Base-by-base conservation (phyloP, 2,329 filamentous ascomycete genomes). In the Colletotrichum kahawae region DNA sequence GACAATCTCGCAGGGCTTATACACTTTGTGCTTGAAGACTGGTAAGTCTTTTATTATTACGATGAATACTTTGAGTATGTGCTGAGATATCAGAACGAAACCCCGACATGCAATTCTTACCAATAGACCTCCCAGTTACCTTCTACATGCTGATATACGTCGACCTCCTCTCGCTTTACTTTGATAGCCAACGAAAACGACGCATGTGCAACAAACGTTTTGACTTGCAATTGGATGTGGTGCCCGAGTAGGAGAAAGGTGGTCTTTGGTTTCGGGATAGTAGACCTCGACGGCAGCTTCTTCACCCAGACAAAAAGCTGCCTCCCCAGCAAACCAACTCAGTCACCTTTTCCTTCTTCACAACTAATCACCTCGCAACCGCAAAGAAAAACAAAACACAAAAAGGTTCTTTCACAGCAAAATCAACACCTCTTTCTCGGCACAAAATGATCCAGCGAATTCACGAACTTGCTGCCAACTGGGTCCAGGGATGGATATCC, bases 181-280 rank as follows among this genome's bases (percentile, higher is more conserved):
- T 21, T 21, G 21, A 43, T 0, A 43, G 18, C 38, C 38, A 43
- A 43, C 0, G 38, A 43, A 18, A 43, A 43, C 18, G 18, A 43
- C 9, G n/a, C 0, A 2, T 43, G 9, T 12, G 0, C 38, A n/a
- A 43, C 43, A 0, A 2, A 48, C 18, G 18, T 0, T 21, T 13
- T 7, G 43, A 48, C 43, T 6, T 7, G 18, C 9, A 0, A 10
- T 48, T 21, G 43, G n/a, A 48, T 0, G 10, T 48, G n/a, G 18
- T 21, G 43, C n/a, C 1, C 1, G n/a, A 48, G 43, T 21, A 21
- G 43, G 9, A 13, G 43, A 21, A 2, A 48, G 10, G 18, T 21
- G 1, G n/a, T 48, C 43, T 5, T 48, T n/a, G 43, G 3, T 21
- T 21, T 48, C n/a, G n/a, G 43, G n/a, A 1, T 0, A 21, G 9